Conservation (phyloP, 257 asterid species). For the Prunella vulgaris region DNA sequence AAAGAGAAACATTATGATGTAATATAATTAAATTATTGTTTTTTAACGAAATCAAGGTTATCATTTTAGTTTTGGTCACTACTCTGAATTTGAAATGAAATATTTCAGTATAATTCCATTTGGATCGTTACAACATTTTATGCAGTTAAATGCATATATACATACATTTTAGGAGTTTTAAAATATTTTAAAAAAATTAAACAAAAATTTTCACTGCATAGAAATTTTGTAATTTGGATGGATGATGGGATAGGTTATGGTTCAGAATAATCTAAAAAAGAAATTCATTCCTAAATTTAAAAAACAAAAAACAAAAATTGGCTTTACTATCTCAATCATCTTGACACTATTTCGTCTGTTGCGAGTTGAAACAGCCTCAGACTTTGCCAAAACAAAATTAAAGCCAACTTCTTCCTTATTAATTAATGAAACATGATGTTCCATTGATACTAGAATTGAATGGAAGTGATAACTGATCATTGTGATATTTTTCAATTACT, state of each 20-base stretch:
- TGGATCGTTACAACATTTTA: not conserved
- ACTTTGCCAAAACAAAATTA: not conserved
- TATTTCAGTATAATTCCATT: not conserved
- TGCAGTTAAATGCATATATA: not conserved
- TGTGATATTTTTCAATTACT: not conserved
- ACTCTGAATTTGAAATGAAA: not conserved
- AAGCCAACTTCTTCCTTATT: not conserved
- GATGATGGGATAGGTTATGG: not conserved
- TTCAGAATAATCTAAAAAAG: not conserved
- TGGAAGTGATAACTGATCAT: not conserved
- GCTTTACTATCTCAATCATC: not conserved
- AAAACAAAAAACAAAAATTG: too few species aligned
- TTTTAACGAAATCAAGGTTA: not conserved
- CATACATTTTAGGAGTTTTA: not conserved
- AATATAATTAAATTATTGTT: too few species aligned
- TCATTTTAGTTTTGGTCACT: not conserved
- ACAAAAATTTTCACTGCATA: not conserved
- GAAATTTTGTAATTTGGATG: not conserved
- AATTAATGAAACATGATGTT: not conserved
- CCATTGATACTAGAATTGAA: not conserved
- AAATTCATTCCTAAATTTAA: not conserved
- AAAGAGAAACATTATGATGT: not conserved
- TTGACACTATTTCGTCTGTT: not conserved
- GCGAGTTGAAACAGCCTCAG: not conserved
- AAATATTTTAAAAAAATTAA: not conserved